Base-by-base conservation (phyloP, 2,329 filamentous ascomycete species). In the Diaporthe sp. region DNA sequence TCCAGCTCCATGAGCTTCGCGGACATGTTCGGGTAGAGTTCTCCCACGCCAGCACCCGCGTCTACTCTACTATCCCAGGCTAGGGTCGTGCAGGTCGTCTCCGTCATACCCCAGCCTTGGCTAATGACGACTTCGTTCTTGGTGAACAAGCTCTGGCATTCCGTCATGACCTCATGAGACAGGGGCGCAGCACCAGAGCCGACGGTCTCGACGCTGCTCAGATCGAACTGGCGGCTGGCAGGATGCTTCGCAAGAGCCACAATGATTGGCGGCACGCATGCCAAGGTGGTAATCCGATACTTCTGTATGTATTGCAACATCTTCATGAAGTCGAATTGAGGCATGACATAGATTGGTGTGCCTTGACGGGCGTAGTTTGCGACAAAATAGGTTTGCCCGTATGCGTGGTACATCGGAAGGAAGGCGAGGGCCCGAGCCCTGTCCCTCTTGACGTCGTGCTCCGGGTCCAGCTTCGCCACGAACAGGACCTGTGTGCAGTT, bases 31-130 rank as follows among this genome's bases (percentile, higher is more conserved):
- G 94, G 88, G 77, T 90, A 87, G 34, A 95, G 81, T 82, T 94
- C 91, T 68, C 93, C 94, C 2, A 96, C 94, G 3, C 87, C 82
- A 1, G 80, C 75, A 79, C 87, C 79, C 15, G 62, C 46, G 55
- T 53, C 59, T 25, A 77, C 39, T 15, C 53, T 28, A 82, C 83
- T 42, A 77, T 94, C 87, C 89, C 92, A 95, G 9, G 88, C 88
- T 17, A 94, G 88, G 25, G 90, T 87, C 0, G 93, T 91, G 82
- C 94, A 96, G 0, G 94, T 97, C 3, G 89, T 85, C 82, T 97
- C 95, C 1, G 95, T 97, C 95, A 97, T 96, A 7, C 95, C 95
- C 93, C 94, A 97, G 5, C 94, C 95, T 83, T 96, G 94, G 81
- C 86, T 85, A 17, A 89, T 77, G 3, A 78, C 72, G 10, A 88